Percentiles rank a stretch among this genome's conserved stretches.
These are phyloP conservation scores for Aphanoascus verrucosus DNA, from an alignment of 2,329 filamentous ascomycete species.

Conservation along the genomic window DNA sequence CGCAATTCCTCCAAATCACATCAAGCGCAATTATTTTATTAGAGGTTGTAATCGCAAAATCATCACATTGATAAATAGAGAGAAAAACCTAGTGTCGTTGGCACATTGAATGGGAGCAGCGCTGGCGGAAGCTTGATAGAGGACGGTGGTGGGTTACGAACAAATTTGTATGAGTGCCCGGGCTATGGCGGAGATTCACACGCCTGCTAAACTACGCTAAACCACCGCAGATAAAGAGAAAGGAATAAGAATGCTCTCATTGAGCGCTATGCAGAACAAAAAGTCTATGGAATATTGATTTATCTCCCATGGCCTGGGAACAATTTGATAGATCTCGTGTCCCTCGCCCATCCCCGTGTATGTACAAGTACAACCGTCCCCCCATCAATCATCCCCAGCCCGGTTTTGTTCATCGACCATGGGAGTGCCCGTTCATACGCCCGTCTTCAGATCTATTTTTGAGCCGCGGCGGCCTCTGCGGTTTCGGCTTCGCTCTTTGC, in stretches of 20 bases:
- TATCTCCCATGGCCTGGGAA: background rate
- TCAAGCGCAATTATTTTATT: background rate
- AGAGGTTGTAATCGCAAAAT: background rate
- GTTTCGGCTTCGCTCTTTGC: conserved; percentile 41
- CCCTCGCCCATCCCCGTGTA: background rate
- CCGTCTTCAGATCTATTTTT: conserved; percentile 30
- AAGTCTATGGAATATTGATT: conserved; percentile 6
- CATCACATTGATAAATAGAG: background rate
- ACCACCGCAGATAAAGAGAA: background rate
- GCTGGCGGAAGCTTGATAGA: too few species aligned
- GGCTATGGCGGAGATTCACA: conserved; percentile 1
- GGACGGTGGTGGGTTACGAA: background rate
- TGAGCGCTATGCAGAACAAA: background rate
- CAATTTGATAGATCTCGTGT: background rate
- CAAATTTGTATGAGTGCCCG: background rate
- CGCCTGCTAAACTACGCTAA: background rate
- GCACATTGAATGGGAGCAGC: background rate
- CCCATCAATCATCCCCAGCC: conserved; percentile 17
- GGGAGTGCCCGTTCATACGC: conserved; percentile 15
- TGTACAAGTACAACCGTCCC: conserved; percentile 10
- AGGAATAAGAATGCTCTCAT: background rate
- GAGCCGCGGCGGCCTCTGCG: conserved; percentile 34
- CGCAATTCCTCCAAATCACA: background rate
- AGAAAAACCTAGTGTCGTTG: background rate
- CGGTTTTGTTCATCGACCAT: conserved; percentile 3